A percentile compares a stretch with the other conserved stretches of the same genome.
These are phyloP conservation scores for Anisogramma anomala DNA, from an alignment of 2,329 filamentous ascomycete genomes.

Conservation along the genomic window DNA sequence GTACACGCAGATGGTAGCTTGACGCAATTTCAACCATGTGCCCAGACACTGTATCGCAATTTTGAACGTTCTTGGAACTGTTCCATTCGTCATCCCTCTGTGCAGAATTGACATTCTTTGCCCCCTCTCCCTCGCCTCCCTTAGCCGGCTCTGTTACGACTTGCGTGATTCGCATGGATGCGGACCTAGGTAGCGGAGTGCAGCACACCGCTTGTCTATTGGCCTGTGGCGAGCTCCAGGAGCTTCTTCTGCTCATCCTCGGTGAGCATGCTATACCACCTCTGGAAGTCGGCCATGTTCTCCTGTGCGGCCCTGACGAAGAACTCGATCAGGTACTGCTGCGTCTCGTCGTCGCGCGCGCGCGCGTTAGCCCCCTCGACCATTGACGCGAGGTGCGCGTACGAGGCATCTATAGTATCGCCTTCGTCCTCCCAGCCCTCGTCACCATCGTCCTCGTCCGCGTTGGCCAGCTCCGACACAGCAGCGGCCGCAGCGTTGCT, in stretches of 20 bases:
- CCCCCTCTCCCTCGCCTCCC: no score
- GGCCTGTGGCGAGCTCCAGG: slow-evolving; percentile 40
- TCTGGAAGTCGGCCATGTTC: slow-evolving; percentile 43
- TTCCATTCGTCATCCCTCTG: no score
- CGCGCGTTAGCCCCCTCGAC: slow-evolving; percentile 49
- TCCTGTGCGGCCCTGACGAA: slow-evolving; percentile 53
- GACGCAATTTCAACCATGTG: no score
- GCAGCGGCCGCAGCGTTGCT: slow-evolving; percentile 51
- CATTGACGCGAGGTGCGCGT: slow-evolving; percentile 67
- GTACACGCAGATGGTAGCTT: no score
- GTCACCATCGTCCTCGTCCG: slow-evolving; percentile 58
- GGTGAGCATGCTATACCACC: slow-evolving; percentile 45
- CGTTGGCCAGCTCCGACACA: slow-evolving; percentile 41
- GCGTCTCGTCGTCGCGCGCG: slow-evolving; percentile 79
- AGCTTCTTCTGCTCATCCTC: slow-evolving; percentile 46
- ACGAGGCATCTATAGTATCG: slow-evolving; percentile 57
- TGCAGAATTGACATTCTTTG: no score
- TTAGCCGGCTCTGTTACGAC: no score
- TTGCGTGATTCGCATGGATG: no score
- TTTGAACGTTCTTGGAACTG: no score
- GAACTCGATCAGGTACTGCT: slow-evolving; percentile 72
- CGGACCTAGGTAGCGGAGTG: no score
- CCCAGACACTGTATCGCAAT: no score
- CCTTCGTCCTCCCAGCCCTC: slow-evolving; percentile 85
- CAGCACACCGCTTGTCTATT: no score